These are phyloP conservation scores for Starmerella sirachaensis DNA, from an alignment of 805 yeast species.

Conservation along the genomic window DNA sequence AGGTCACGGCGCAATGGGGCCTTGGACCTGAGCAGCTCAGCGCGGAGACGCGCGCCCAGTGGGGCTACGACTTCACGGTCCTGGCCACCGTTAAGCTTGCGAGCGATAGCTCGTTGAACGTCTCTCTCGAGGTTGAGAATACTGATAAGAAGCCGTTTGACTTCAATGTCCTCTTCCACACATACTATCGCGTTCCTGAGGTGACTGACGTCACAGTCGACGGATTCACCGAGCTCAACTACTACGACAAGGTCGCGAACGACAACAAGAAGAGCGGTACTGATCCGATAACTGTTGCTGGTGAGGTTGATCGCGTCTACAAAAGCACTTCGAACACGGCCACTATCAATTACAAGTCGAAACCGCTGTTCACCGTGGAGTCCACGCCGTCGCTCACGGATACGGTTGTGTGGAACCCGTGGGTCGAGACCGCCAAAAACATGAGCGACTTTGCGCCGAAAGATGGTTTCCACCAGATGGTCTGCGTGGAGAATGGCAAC, in stretches of 20 bases:
- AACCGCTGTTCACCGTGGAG: constrained; percentile 52
- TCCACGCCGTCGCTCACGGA: constrained; percentile 44
- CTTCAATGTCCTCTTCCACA: constrained; percentile 92
- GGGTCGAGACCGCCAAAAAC: constrained; percentile 69
- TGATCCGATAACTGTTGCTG: constrained; percentile 23
- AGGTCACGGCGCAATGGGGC: constrained; percentile 72
- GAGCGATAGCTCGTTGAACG: constrained; percentile 34
- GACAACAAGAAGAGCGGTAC: constrained; percentile 31
- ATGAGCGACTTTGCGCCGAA: constrained; percentile 88
- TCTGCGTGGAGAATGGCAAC: constrained; percentile 89
- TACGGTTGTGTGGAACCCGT: constrained; percentile 95
- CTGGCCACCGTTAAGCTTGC: constrained; percentile 52
- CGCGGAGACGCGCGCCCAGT: constrained; percentile 42
- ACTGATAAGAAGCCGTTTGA: constrained; percentile 45
- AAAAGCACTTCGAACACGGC: constrained; percentile 40
- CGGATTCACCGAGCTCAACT: constrained; percentile 60
- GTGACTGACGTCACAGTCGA: constrained; percentile 66
- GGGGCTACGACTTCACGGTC: constrained; percentile 70
- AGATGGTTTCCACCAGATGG: constrained; percentile 71
- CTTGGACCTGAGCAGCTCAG: constrained; percentile 75
- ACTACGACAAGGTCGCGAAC: constrained; percentile 64
- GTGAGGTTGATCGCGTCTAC: constrained; percentile 80
- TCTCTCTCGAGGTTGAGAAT: constrained; percentile 67
- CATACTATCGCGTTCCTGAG: constrained; percentile 65
- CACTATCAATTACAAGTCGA: constrained; percentile 60